Evolutionary conservation across 1,284 basidiomycete genomes (phyloP).

Genomic region (Ustilago esculenta): DNA sequence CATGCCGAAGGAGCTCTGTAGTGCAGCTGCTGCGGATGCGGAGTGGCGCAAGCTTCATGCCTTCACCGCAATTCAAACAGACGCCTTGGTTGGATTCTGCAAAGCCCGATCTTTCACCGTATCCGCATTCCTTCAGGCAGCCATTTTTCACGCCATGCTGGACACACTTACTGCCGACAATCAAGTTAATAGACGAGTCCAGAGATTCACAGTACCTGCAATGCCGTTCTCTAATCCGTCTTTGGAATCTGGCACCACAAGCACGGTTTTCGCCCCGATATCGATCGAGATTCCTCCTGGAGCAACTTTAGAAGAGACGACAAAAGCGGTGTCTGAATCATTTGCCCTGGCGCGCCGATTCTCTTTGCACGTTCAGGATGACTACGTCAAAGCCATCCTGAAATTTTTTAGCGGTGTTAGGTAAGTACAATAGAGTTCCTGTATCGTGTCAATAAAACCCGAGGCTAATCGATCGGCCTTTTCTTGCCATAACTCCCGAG

Average conservation of each 20-base stretch:
- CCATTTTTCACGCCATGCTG: neutral
- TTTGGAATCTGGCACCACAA: neutral
- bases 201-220: constrained; percentile 5
- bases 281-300: neutral
- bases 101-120: constrained; percentile 1
- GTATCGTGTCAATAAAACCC: no score
- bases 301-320: neutral
- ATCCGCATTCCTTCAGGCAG: neutral
- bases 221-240: neutral
- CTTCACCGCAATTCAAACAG: neutral
- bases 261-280: neutral
- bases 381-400: constrained; percentile 3
- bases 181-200: neutral
- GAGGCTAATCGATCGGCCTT: no score
- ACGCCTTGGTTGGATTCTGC: neutral
- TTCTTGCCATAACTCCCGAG: neutral
- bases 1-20: neutral
- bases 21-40: neutral
- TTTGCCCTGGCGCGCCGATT: neutral
- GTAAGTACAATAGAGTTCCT: no score
- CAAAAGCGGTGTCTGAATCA: neutral
- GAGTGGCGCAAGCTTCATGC: neutral
- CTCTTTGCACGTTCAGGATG: neutral
- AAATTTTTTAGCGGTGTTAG: neutral
- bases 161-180: neutral